Evolutionary conservation across 1,284 basidiomycete genomes (phyloP), one percentile per base, ranked within the genome.

Genomic region (Cutaneotrichosporon sp.): DNA sequence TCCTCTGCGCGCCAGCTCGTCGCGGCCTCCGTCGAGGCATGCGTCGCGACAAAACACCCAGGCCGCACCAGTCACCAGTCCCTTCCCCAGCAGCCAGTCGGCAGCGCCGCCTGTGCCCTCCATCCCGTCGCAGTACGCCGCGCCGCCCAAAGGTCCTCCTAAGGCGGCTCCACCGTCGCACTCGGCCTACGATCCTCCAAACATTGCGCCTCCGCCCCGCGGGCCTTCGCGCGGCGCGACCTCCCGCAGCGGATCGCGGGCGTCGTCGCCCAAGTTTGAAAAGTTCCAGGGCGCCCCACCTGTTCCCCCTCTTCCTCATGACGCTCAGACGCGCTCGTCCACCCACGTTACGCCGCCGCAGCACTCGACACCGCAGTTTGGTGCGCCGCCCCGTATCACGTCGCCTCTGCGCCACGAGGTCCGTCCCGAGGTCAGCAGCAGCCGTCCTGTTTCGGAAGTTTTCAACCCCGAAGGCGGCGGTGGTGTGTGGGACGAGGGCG

Each of bases 1-100:
- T 1, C 65, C 64, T n/a, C 52, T 66, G 7, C 57, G 60, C 17
- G 56, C 55, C 8, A 52, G 54, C 4, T 51, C 37, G 23, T 61
- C 38, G 17, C 55, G 58, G 4, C 55, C 58, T 0, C 37, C 55
- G 8, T 57, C 55, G 15, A 39, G 58, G 2, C 55, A 56, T 35
- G 35, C 55, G 8, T 34, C 30, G 15, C 38, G 48, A 15, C 52
- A 55, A 4, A 33, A 37, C n/a, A 54, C 54, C 41, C 50, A 52
- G 3, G 36, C 56, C 8, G 52, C 59, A 21, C 56, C 50, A 17
- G 45, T 36, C n/a, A 47, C 46, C 9, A 47, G 47, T 26, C 38
- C 47, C 14, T 35, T 41, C 30, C 39, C 26, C 8, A 14, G 21
- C 10, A 37, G 10, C 13, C 17, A 20, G 12, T 21, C 41, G 7